Evolutionary conservation across 495 filamentous ascomycete genomes (phyloP), one percentile per base, ranked within the genome.

Genomic region (Penicillium waksmanii): DNA sequence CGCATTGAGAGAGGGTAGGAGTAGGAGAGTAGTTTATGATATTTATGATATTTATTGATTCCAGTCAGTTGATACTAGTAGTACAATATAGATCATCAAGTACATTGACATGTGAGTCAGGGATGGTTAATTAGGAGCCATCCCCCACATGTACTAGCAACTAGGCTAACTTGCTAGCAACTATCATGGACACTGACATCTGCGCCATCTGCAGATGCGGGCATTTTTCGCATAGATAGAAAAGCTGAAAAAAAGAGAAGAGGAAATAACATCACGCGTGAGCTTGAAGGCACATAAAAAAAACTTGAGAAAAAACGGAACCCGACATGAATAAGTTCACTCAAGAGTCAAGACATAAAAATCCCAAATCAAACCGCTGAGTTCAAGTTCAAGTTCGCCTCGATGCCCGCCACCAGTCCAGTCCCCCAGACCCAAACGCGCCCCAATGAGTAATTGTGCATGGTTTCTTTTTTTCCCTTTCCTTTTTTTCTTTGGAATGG

Each of bases 291-390:
- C 27, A 31, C 27, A 31, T 31, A 31, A 31, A 31, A 31, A 31
- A 23, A 23, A 31, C 27, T 31, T 2, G 27, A 31, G 3, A 31
- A 31, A 31, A 31, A 31, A 31, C 27, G 27, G 27, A 31, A 31
- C 27, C 27, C 42, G 38, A 21, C 35, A 27, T 36, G 44, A 63
- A 71, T 61, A 44, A 60, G 58, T 60, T 60, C 53, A 69, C 58
- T 65, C n/a, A n/a, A n/a, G n/a, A n/a, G n/a, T n/a, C 55, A 65
- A 69, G 59, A 69, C 55, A 69, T 66, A 54, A 72, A 72, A 70
- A 58, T 65, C 42, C 42, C 66, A 75, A 77, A 65, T 70, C 76
- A 65, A 74, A 71, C 74, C 73, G 74, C 65, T 73, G 58, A 74
- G 69, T 78, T 76, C 73, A 31, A 31, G 27, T 31, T 31, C 27